phyloP scores from a whole-genome alignment of 129 eudicot genomes.

The Oenanthe sinensis region DNA sequence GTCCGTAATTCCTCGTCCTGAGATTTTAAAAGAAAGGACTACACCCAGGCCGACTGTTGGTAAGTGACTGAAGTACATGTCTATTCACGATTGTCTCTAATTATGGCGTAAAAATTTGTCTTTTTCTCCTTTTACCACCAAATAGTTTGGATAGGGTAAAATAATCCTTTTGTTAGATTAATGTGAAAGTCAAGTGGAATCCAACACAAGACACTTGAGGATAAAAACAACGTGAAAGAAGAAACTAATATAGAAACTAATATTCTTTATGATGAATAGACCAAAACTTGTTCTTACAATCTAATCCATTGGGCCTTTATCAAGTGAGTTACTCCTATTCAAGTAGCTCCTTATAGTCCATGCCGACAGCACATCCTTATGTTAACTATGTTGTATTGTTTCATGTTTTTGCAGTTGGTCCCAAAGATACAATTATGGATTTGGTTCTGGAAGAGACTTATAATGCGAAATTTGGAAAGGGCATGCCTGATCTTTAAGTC shows the following conservation, averaged over 20 bases:
- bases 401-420: conserved; percentile 48
- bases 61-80: conserved; percentile 15
- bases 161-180: background rate
- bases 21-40: conserved; percentile 55
- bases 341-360: background rate
- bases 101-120: background rate
- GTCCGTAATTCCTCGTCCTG: conserved; percentile 85
- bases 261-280: background rate
- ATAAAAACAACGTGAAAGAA: background rate
- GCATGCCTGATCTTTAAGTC: conserved; percentile 73
- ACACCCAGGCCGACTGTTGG: conserved; percentile 83
- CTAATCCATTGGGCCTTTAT: background rate
- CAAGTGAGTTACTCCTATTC: background rate
- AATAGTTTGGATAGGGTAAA: background rate
- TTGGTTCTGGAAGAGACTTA: conserved; percentile 68
- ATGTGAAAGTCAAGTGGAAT: background rate
- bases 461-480: conserved; percentile 66
- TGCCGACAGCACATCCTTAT: background rate
- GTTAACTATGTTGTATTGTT: background rate
- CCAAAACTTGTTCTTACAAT: background rate
- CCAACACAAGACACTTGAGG: background rate
- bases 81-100: background rate
- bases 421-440: conserved; percentile 78
- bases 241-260: background rate
- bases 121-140: background rate